Conservation (phyloP, 352 stramenopile species). For the Globisporangium nagaii region DNA sequence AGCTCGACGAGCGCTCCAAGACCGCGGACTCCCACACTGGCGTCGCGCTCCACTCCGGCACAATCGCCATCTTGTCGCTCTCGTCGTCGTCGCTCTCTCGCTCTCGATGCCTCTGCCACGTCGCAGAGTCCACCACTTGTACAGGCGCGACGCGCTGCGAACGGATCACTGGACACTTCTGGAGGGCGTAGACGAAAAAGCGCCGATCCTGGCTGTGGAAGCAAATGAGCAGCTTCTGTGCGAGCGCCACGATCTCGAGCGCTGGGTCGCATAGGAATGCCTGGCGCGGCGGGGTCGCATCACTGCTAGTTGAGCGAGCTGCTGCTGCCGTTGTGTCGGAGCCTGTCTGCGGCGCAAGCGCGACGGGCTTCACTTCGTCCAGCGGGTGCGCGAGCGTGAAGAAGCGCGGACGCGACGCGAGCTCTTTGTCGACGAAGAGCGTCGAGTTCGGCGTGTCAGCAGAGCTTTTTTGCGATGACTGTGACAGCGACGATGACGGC, state of each 20-base stretch:
- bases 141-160: slow-evolving; percentile 11
- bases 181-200: slow-evolving; percentile 51
- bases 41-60: slow-evolving; percentile 31
- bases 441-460: slow-evolving; percentile 5
- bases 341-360: slow-evolving; percentile 2
- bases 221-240: slow-evolving; percentile 33
- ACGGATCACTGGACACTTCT: slow-evolving; percentile 2
- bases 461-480: background rate
- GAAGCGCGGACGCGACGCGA: slow-evolving; percentile 35
- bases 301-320: background rate
- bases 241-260: slow-evolving; percentile 43
- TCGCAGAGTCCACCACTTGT: slow-evolving; percentile 31
- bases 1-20: slow-evolving; percentile 4
- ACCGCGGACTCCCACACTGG: slow-evolving; percentile 26
- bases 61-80: slow-evolving; percentile 25
- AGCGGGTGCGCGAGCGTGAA: slow-evolving; percentile 74
- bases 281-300: background rate
- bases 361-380: slow-evolving; percentile 71
- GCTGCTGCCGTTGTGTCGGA: background rate
- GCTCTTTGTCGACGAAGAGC: slow-evolving; percentile 8
- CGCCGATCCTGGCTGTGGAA: slow-evolving; percentile 41
- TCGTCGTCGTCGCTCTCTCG: slow-evolving; percentile 21
- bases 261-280: slow-evolving; percentile 44
- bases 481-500: slow-evolving; percentile 8
- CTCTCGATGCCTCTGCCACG: slow-evolving; percentile 28